Evolutionary conservation across 2,329 filamentous ascomycete genomes (phyloP), one percentile per base, ranked within the genome.

Genomic region (Ophiosphaerella herpotricha): DNA sequence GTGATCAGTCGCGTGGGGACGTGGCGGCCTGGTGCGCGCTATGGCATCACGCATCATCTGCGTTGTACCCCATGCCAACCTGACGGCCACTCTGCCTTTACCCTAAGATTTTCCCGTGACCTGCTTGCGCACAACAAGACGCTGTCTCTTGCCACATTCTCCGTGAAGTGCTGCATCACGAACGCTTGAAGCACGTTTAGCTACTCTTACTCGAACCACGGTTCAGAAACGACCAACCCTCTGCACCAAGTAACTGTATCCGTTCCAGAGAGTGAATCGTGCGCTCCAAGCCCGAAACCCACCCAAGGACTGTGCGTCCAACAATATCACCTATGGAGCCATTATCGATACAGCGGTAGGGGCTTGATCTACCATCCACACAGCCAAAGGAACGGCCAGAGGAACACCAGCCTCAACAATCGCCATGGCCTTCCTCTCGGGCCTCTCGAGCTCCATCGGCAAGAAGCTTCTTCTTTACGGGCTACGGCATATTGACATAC

Each of bases 391-490:
- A 51, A 52, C 42, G 54, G 46, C 43, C 52, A 53, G 35, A 48
- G 29, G 33, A 51, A 52, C 42, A 54, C 48, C 54, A 50, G 50
- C 31, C 48, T 29, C 34, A 45, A 33, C 53, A 48, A 53, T 35
- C 47, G 68, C 61, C 73, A 91, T 92, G 89, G 85, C 87, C 46
- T 73, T 72, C 57, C 64, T 86, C 82, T 63, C 66, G 21, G 61
- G 90, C 70, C 83, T 94, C 66, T 86, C 91, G 57, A 89, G 85
- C 61, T 90, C 80, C 61, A 78, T 96, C 80, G 90, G 92, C 77
- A 96, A 94, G 82, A 86, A 88, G 73, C 82, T 97, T 64, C 82
- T 97, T 58, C 87, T 90, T 61, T 96, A 94, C 78, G 90, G 87
- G 42, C 79, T 99, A 36, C 88, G 88, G 21, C 86, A 87, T 50